Conservation (phyloP, 2,329 filamentous ascomycete genomes). For the Trichoderma hamatum region DNA sequence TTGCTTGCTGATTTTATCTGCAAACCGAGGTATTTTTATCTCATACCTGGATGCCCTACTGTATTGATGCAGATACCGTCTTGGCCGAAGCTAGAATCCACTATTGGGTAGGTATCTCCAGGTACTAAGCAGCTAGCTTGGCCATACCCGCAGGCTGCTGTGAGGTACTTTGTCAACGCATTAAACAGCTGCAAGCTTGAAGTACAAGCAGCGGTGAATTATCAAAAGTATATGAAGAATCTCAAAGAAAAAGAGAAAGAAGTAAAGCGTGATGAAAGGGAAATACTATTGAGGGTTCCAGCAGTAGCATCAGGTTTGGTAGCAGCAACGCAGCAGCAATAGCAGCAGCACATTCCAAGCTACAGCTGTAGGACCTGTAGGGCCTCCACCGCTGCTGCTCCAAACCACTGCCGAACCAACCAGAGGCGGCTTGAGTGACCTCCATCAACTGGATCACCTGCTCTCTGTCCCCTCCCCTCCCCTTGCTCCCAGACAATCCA, state of each 20-base stretch:
- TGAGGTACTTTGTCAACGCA: neutral
- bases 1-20: neutral
- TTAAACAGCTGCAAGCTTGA: neutral
- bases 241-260: neutral
- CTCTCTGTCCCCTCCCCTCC: slow-evolving; percentile 8
- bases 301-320: neutral
- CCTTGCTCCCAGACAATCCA: neutral
- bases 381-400: neutral
- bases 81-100: neutral
- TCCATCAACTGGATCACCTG: slow-evolving; percentile 24
- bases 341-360: neutral
- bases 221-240: neutral
- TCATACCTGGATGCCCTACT: neutral
- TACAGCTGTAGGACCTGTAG: neutral
- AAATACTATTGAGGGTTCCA: neutral
- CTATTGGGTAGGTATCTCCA: slow-evolving; percentile 13
- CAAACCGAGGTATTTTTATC: neutral
- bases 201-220: neutral
- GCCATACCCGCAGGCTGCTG: neutral
- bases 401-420: slow-evolving; percentile 14
- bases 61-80: neutral
- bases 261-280: neutral
- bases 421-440: slow-evolving; percentile 8
- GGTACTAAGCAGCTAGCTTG: neutral
- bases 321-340: neutral